Conservation (phyloP, 106 monocot species). For the Platanthera zijinensis region DNA sequence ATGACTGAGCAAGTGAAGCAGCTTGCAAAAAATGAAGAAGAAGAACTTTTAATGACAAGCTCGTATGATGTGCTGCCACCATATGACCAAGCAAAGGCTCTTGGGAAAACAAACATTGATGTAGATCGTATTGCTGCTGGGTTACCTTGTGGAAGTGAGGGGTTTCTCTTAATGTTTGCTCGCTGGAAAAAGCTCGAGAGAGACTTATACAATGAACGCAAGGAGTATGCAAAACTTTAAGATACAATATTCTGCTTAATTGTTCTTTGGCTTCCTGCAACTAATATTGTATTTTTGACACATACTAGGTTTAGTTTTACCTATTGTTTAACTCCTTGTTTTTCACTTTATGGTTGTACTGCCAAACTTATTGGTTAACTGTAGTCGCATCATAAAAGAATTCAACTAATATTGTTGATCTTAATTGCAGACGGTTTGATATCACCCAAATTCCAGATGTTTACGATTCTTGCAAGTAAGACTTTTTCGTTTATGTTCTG, state of each 20-base stretch:
- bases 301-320: not conserved
- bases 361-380: not conserved
- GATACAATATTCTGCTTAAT: not conserved
- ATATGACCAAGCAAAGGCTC: constrained; percentile 90
- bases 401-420: not conserved
- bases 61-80: constrained; percentile 55
- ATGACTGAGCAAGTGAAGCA: constrained; percentile 91
- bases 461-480: constrained; percentile 99
- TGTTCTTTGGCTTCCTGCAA: not conserved
- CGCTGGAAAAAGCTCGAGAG: constrained; percentile 98
- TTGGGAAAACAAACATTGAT: constrained; percentile 89
- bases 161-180: constrained; percentile 97
- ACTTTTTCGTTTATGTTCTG: constrained; percentile 3
- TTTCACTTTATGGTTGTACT: not conserved
- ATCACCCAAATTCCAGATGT: constrained; percentile 99
- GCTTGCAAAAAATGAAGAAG: constrained; percentile 85
- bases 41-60: constrained; percentile 61
- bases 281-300: not conserved
- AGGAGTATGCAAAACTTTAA: constrained; percentile 50
- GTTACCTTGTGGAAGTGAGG: constrained; percentile 94
- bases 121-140: constrained; percentile 94
- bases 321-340: constrained; percentile 3
- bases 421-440: constrained; percentile 81
- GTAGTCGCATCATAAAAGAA: not conserved
- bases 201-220: constrained; percentile 92